Percentiles rank a stretch among this genome's conserved stretches.
These are phyloP conservation scores for Sphaerostilbella broomeana DNA, from an alignment of 2,329 filamentous ascomycete genomes.

Conservation along the genomic window DNA sequence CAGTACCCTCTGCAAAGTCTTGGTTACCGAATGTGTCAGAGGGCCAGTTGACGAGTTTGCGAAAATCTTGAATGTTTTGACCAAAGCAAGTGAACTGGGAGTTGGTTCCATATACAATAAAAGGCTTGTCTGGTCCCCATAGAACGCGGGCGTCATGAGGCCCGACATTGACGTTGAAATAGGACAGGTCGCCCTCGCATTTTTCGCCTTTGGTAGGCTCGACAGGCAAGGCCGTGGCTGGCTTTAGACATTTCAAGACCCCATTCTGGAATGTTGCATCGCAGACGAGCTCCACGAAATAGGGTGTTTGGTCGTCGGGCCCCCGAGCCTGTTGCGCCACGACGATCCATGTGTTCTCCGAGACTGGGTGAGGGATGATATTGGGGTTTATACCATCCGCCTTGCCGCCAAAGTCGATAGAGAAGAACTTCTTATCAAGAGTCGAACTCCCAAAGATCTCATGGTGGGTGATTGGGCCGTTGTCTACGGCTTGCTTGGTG, in stretches of 20 bases:
- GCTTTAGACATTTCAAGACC: conserved; percentile 36
- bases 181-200: conserved; percentile 38
- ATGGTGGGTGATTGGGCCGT: conserved; percentile 20
- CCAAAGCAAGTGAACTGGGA: conserved; percentile 50
- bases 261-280: conserved; percentile 39
- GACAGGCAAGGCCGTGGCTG: conserved; percentile 39
- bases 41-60: conserved; percentile 39
- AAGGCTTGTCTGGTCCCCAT: conserved; percentile 44
- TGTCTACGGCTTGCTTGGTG: no score
- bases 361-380: conserved; percentile 48
- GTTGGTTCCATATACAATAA: conserved; percentile 50
- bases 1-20: conserved; percentile 39
- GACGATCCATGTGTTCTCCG: conserved; percentile 43
- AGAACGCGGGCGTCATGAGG: conserved; percentile 55
- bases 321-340: conserved; percentile 39
- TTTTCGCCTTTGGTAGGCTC: conserved; percentile 36
- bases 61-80: conserved; percentile 49
- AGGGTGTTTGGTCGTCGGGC: conserved; percentile 21
- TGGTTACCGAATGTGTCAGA: conserved; percentile 19
- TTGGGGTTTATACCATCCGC: conserved; percentile 45
- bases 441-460: conserved; percentile 43
- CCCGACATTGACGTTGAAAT: conserved; percentile 39
- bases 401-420: conserved; percentile 37
- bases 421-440: conserved; percentile 40
- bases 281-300: conserved; percentile 42